These are phyloP conservation scores for Ophiocordyceps camponoti-leonardi DNA, from an alignment of 2,329 filamentous ascomycete species.

Conservation along the genomic window DNA sequence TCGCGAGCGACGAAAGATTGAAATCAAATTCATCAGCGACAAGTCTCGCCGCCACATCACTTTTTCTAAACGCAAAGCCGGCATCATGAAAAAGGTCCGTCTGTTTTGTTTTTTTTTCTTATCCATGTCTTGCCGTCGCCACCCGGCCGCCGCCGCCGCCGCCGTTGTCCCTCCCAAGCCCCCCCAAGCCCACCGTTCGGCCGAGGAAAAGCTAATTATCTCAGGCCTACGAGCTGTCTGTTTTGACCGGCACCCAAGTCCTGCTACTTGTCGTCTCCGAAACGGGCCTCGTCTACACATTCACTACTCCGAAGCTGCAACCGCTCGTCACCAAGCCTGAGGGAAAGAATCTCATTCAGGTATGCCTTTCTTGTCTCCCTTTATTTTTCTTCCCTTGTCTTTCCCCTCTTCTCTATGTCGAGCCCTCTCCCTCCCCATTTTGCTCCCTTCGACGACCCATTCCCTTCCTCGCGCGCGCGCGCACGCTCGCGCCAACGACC, in stretches of 20 bases:
- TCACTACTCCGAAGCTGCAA: conserved; percentile 95
- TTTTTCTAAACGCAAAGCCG: conserved; percentile 98
- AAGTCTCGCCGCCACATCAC: conserved; percentile 99
- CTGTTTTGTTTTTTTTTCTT: background rate
- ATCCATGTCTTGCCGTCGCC: background rate
- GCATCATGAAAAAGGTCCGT: conserved; percentile 99
- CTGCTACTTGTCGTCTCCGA: conserved; percentile 92
- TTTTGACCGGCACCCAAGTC: conserved; percentile 94
- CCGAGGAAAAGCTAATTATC: background rate
- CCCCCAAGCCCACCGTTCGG: background rate
- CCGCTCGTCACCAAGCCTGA: conserved; percentile 95
- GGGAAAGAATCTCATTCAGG: conserved; percentile 98
- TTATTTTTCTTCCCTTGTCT: background rate
- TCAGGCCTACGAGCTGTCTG: conserved; percentile 91
- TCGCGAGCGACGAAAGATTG: conserved; percentile 97
- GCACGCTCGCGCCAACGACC: no score
- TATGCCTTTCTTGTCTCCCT: conserved; percentile 24
- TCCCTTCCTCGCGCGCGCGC: conserved; percentile 4
- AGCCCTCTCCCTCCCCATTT: background rate
- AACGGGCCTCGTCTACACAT: conserved; percentile 93
- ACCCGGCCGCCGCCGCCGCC: no score
- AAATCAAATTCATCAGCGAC: conserved; percentile 99
- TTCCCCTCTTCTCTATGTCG: background rate
- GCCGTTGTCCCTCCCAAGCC: no score
- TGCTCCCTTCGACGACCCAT: conserved; percentile 10